Evolutionary conservation across 2,329 filamentous ascomycete genomes (phyloP).

Genomic region (Trichocomaceae sp.): DNA sequence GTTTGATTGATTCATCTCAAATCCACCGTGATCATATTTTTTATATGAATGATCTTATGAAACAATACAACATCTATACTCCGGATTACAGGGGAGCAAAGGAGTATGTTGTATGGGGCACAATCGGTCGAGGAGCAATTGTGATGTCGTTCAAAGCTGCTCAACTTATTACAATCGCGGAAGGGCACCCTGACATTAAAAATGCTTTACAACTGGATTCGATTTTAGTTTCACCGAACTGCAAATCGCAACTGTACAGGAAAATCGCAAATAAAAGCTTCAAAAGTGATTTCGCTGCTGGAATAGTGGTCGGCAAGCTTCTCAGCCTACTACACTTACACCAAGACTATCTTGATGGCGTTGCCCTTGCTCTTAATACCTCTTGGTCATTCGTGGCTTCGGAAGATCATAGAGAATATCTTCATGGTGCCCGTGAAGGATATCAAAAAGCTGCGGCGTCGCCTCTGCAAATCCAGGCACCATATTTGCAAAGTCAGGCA

Average conservation of each 20-base stretch:
- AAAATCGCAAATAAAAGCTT: not conserved
- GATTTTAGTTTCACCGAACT: not conserved
- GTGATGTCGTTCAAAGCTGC: slow-evolving; percentile 22
- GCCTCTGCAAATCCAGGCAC: not conserved
- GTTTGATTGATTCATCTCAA: slow-evolving; percentile 26
- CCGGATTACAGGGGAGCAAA: slow-evolving; percentile 22
- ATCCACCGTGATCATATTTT: slow-evolving; percentile 19
- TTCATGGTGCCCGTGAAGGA: not conserved
- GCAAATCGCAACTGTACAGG: not conserved
- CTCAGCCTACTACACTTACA: not conserved
- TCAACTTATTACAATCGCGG: slow-evolving; percentile 18
- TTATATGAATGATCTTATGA: slow-evolving; percentile 22
- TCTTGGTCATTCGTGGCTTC: slow-evolving; percentile 2
- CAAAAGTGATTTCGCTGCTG: slow-evolving; percentile 1
- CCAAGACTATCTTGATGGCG: not conserved
- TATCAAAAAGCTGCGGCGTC: not conserved
- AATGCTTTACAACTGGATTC: slow-evolving; percentile 22
- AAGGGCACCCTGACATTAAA: slow-evolving; percentile 16
- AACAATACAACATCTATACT: slow-evolving; percentile 15
- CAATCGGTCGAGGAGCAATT: slow-evolving; percentile 23
- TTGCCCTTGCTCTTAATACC: not conserved
- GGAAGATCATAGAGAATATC: not conserved
- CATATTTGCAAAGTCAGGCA: not conserved
- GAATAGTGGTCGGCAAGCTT: slow-evolving; percentile 4
- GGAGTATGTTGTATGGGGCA: slow-evolving; percentile 33